Evolutionary conservation across 768 basidiomycete genomes (phyloP), one percentile per base, ranked within the genome.

Genomic region (Lactarius vividus): DNA sequence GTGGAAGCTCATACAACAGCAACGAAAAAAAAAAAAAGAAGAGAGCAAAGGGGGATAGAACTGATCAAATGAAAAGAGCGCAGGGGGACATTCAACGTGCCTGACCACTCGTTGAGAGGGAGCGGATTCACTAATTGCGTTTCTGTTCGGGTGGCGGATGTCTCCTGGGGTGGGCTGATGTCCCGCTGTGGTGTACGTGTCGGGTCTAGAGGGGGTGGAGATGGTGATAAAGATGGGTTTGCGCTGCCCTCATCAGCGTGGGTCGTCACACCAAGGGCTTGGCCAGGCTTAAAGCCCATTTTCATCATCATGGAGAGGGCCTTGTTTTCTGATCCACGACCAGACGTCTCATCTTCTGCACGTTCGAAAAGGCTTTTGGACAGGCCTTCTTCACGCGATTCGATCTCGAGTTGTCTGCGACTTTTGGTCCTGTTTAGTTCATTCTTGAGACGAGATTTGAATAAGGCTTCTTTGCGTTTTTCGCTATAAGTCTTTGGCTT

Each of bases 301-400:
- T 91, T 94, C 83, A 90, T 86, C 93, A 95, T 95, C 80, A 95
- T 94, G 18, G 84, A 83, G 61, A 94, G 78, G 9, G 92, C 93
- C 74, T 93, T 94, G 79, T 84, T 93, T 52, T 83, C 80, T 60
- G 79, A 75, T 49, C 79, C 77, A 26, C 80, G 72, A 7, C 84
- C 86, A 54, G 74, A 71, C 23, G 77, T 79, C 65, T 81, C 84
- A 72, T 91, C 88, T 73, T 83, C 81, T 28, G 88, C 89, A 52
- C 85, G 81, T 72, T 91, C 88, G 71, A 95, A 93, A 26, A 94
- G 84, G 76, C 88, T 92, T 76, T 83, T 92, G 74, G 80, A 83
- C 68, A 94, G 83, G 26, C 89, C 92, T 71, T 91, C 90, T 73
- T 90, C 85, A 56, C 90, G 81, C 23, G 91, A 79, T 72, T 92